Evolutionary conservation across 768 basidiomycete genomes (phyloP), one percentile per base, ranked within the genome.

Genomic region (Piloderma croceum): DNA sequence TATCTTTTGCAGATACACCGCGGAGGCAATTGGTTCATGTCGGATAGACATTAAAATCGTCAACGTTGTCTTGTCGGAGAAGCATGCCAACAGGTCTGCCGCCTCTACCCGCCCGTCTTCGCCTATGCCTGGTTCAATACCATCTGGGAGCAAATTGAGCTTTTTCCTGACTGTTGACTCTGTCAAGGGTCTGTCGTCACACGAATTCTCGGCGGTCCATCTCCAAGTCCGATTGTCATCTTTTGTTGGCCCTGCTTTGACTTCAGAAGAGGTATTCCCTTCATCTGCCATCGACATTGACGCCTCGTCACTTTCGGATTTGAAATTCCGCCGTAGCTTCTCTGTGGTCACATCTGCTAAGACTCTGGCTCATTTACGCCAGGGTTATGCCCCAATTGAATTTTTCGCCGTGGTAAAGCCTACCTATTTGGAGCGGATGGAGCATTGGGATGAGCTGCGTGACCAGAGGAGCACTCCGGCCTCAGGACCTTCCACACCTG

Each of bases 1-100:
- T 1, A 91, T 99, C 54, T 90, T 90, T 59, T 94, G 90, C 56
- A 80, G 87, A 23, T 94, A 93, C 55, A 96, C 92, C 1, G 76
- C 90, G 34, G 94, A 97, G 57, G 93, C 93, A 2, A 91, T 97
- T 48, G 96, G 94, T 2, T 90, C 90, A 20, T 97, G 93, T 64
- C 79, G 90, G 18, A 71, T 96, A 39, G 81, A 84, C 48, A 73
- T 96, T 62, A 88, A 81, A 63, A 74, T 90, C 32, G 74, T 85
- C 48, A 89, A 80, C 46, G 76, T 87, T 27, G 66, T 79, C 20
- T 59, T 77, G 31, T 70, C 83, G 2, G 61, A 79, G 6, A 79
- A 76, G 61, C 71, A 81, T 56, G 60, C 68, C 25, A 72, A 76
- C 48, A 69, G 74, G 37, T 89, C 87, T 1, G 62, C 71, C 32